Percentiles rank a stretch among this genome's conserved stretches.
Evolutionary conservation across 2,329 filamentous ascomycete species (phyloP).

Genomic region (Didymella keratinophila): DNA sequence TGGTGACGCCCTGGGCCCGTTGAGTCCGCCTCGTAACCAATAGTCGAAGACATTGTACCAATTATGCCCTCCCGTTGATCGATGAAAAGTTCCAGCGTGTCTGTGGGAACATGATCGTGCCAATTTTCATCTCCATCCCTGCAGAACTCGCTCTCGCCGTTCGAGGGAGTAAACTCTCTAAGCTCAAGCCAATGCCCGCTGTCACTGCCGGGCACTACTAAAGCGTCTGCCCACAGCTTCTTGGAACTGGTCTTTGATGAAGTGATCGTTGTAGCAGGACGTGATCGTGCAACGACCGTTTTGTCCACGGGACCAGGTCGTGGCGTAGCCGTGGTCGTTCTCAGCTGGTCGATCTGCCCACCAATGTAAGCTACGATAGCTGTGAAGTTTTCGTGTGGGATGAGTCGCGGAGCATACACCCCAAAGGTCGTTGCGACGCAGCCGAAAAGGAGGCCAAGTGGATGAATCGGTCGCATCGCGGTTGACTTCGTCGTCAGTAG

Average conservation of each 20-base stretch:
- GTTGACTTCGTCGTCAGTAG: neutral
- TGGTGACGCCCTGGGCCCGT: neutral
- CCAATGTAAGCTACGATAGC: neutral
- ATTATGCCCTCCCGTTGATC: neutral
- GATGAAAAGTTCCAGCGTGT: neutral
- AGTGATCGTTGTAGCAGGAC: neutral
- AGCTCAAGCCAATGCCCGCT: neutral
- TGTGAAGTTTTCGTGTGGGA: neutral
- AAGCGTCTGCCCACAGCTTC: neutral
- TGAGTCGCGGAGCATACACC: neutral
- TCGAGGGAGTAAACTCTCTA: neutral
- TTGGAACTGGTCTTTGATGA: neutral
- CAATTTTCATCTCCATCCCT: neutral
- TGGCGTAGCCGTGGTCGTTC: neutral
- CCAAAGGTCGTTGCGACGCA: neutral
- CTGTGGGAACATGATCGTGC: neutral
- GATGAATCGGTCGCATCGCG: neutral
- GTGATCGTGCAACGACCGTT: neutral
- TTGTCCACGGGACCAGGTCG: neutral
- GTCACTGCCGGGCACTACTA: neutral
- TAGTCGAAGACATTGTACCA: neutral
- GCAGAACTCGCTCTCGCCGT: neutral
- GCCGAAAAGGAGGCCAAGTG: neutral
- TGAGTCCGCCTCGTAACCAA: neutral
- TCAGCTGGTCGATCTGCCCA: neutral